Evolutionary conservation across 441 rosid genomes (phyloP).

Genomic region (Corymbia calophylla): DNA sequence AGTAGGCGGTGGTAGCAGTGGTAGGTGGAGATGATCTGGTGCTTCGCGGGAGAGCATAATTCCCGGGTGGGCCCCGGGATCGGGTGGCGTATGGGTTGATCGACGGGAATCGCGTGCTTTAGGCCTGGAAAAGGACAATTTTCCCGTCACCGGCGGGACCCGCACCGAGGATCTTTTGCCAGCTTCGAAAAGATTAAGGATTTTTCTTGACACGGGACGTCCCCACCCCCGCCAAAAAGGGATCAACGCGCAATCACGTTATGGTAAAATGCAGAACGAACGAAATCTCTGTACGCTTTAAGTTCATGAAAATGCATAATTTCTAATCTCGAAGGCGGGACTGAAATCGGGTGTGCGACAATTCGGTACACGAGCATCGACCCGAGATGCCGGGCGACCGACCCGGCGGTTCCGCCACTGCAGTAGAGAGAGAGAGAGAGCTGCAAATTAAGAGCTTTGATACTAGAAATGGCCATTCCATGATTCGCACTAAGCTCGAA

Average conservation of each 20-base stretch:
- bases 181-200: not conserved
- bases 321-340: not conserved
- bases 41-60: not conserved
- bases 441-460: not conserved
- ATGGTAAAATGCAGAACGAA: not conserved
- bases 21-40: not conserved
- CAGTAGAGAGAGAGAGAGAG: not conserved
- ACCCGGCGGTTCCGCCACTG: no score
- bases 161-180: not conserved
- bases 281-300: not conserved
- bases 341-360: not conserved
- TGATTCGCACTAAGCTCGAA: not conserved
- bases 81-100: not conserved
- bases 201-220: not conserved
- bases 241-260: not conserved
- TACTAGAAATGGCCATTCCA: not conserved
- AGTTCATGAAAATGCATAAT: not conserved
- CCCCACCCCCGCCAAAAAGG: not conserved
- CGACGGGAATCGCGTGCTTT: not conserved
- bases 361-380: not conserved
- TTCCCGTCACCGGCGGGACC: not conserved
- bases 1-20: not conserved
- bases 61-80: not conserved
- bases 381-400: accelerated
- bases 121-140: not conserved